Percentiles rank a stretch among this genome's conserved stretches.
Evolutionary conservation across 495 filamentous ascomycete genomes (phyloP).

Genomic region (Neurospora sp.): DNA sequence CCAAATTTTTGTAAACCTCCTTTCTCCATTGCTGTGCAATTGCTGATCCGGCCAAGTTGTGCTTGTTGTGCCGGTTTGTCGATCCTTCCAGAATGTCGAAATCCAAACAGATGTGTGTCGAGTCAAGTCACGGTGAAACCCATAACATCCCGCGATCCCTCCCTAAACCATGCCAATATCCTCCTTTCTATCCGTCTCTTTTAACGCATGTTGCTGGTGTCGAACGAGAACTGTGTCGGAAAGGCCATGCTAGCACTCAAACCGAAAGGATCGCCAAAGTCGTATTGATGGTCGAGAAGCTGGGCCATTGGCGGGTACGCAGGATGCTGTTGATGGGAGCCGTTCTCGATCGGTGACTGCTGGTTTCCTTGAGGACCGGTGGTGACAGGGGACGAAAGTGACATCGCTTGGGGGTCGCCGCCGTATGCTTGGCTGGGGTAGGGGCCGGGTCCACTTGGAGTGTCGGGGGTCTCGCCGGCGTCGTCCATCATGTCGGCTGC

Average conservation of each 20-base stretch:
- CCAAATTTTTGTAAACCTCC: background rate
- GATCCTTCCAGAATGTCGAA: background rate
- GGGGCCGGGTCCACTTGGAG: slow-evolving; percentile 55
- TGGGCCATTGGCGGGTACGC: slow-evolving; percentile 51
- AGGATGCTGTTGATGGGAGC: slow-evolving; percentile 28
- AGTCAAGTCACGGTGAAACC: background rate
- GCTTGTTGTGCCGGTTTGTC: background rate
- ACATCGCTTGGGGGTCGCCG: slow-evolving; percentile 28
- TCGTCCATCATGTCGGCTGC: slow-evolving; percentile 93
- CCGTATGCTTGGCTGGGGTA: slow-evolving; percentile 48
- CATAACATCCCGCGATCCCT: background rate
- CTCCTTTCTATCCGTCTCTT: background rate
- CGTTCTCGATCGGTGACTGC: slow-evolving; percentile 24
- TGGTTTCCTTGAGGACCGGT: slow-evolving; percentile 21
- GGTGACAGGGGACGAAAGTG: slow-evolving; percentile 32
- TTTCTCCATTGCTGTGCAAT: background rate
- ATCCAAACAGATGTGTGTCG: background rate
- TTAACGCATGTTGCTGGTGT: slow-evolving; percentile 50
- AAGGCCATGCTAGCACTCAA: slow-evolving; percentile 90
- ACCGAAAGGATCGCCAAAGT: slow-evolving; percentile 76
- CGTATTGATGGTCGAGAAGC: slow-evolving; percentile 70
- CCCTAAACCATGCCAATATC: background rate
- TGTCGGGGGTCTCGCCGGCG: slow-evolving; percentile 46
- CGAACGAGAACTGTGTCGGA: slow-evolving; percentile 79
- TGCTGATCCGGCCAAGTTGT: background rate